phyloP scores from a whole-genome alignment of 1,284 basidiomycete genomes.

The Hypsizygus ulmarius region DNA sequence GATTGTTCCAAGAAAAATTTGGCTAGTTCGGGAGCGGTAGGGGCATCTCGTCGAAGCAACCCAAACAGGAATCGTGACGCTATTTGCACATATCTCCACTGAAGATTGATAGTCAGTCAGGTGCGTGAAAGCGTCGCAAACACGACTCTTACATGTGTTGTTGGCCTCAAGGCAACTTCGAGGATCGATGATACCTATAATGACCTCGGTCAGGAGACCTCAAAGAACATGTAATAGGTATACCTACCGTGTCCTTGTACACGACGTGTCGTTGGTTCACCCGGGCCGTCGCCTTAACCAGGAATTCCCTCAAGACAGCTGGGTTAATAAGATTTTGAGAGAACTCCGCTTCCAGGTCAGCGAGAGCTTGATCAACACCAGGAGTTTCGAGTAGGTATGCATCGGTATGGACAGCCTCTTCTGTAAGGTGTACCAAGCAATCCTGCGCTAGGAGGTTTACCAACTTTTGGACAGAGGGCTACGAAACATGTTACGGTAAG shows the following conservation, averaged over 20 bases:
- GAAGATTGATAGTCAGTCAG: slow-evolving; percentile 14
- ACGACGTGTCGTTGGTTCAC: slow-evolving; percentile 41
- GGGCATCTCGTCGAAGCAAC: slow-evolving; percentile 75
- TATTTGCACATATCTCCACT: slow-evolving; percentile 91
- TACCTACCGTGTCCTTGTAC: slow-evolving; percentile 50
- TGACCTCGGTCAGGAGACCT: slow-evolving; percentile 9
- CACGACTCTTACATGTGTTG: slow-evolving; percentile 63
- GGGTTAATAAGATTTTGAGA: slow-evolving; percentile 40
- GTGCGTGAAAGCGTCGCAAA: not conserved
- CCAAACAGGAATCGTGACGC: slow-evolving; percentile 71
- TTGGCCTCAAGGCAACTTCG: slow-evolving; percentile 60
- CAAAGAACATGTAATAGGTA: not conserved
- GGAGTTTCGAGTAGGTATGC: slow-evolving; percentile 49
- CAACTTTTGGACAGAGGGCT: slow-evolving; percentile 92
- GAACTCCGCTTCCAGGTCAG: slow-evolving; percentile 50
- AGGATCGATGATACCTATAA: slow-evolving; percentile 63
- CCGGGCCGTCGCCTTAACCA: slow-evolving; percentile 40
- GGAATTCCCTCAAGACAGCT: slow-evolving; percentile 42
- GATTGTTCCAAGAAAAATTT: slow-evolving; percentile 70
- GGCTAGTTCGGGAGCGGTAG: slow-evolving; percentile 62
- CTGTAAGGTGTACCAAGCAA: slow-evolving; percentile 53
- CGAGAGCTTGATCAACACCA: slow-evolving; percentile 44
- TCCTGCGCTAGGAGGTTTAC: slow-evolving; percentile 75
- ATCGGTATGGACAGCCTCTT: slow-evolving; percentile 62
- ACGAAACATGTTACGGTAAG: slow-evolving; percentile 15